Conservation (phyloP, 2,329 filamentous ascomycete species). For the Apiospora saccharicola region DNA sequence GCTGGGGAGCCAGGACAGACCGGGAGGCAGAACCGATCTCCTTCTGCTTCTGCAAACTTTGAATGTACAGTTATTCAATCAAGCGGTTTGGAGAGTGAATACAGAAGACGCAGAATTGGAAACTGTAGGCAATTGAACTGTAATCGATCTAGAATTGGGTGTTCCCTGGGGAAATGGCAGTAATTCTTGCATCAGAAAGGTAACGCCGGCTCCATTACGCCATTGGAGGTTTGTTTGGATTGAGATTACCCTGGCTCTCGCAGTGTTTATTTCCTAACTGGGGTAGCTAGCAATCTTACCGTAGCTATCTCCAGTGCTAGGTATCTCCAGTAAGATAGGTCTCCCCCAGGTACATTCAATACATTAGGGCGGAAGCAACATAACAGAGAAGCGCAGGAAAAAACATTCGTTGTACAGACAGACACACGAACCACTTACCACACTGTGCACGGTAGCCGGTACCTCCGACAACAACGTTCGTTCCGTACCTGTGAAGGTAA, state of each 20-base stretch:
- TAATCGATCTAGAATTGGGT: not conserved
- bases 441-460: constrained; percentile 24
- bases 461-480: constrained; percentile 12
- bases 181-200: constrained; percentile 19
- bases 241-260: constrained; percentile 20
- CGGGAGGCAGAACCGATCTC: not conserved
- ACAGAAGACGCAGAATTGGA: not conserved
- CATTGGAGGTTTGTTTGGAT: constrained; percentile 23
- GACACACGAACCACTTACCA: constrained; percentile 3
- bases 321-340: not conserved
- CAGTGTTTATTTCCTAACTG: constrained; percentile 22
- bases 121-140: not conserved
- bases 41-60: not conserved
- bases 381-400: not conserved
- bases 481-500: constrained; percentile 8
- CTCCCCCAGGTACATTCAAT: not conserved
- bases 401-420: constrained; percentile 5
- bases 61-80: not conserved
- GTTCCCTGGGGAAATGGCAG: constrained; percentile 13
- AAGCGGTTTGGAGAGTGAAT: not conserved
- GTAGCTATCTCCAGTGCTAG: constrained; percentile 14
- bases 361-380: not conserved
- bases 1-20: not conserved
- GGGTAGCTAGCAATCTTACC: constrained; percentile 23
- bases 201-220: constrained; percentile 5